phyloP scores from a whole-genome alignment of 2,329 filamentous ascomycete species.

The Pseudocercospora macadamiae region DNA sequence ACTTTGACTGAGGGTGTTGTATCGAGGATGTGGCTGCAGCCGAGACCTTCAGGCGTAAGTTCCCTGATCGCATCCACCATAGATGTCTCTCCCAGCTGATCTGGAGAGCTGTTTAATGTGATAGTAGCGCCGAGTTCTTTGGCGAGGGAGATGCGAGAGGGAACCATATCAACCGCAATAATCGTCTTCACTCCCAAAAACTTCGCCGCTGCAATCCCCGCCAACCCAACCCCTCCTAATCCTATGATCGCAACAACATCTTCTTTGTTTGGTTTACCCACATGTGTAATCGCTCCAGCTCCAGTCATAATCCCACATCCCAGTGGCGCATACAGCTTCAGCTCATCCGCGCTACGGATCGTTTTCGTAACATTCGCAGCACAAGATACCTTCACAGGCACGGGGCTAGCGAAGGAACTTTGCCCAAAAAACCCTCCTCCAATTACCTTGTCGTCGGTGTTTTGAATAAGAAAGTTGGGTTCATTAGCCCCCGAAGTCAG shows the following conservation, averaged over 20 bases:
- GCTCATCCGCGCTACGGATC: slow-evolving; percentile 28
- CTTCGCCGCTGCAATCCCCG: slow-evolving; percentile 45
- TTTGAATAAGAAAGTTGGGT: slow-evolving; percentile 26
- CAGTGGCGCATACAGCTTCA: slow-evolving; percentile 43
- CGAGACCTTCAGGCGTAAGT: slow-evolving; percentile 34
- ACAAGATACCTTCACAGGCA: slow-evolving; percentile 35
- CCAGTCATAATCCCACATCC: slow-evolving; percentile 51
- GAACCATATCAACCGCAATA: slow-evolving; percentile 52
- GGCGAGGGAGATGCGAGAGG: slow-evolving; percentile 47
- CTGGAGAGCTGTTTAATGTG: slow-evolving; percentile 17
- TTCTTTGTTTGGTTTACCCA: slow-evolving; percentile 33
- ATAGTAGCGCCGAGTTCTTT: slow-evolving; percentile 49
- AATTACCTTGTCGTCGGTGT: slow-evolving; percentile 23
- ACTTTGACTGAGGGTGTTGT: slow-evolving; percentile 49
- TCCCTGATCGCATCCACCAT: slow-evolving; percentile 21
- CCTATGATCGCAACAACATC: slow-evolving; percentile 42
- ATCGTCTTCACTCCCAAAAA: slow-evolving; percentile 38
- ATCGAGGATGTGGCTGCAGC: slow-evolving; percentile 50
- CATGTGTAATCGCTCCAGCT: slow-evolving; percentile 47
- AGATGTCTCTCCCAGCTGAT: slow-evolving; percentile 14
- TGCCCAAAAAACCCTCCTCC: slow-evolving; percentile 44
- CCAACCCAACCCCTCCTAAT: slow-evolving; percentile 46
- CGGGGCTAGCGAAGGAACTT: slow-evolving; percentile 38
- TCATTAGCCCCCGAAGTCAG: slow-evolving; percentile 33
- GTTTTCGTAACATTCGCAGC: slow-evolving; percentile 34